Conservation (phyloP, 805 yeast species). For the Zygotorulaspora chibaensis region DNA sequence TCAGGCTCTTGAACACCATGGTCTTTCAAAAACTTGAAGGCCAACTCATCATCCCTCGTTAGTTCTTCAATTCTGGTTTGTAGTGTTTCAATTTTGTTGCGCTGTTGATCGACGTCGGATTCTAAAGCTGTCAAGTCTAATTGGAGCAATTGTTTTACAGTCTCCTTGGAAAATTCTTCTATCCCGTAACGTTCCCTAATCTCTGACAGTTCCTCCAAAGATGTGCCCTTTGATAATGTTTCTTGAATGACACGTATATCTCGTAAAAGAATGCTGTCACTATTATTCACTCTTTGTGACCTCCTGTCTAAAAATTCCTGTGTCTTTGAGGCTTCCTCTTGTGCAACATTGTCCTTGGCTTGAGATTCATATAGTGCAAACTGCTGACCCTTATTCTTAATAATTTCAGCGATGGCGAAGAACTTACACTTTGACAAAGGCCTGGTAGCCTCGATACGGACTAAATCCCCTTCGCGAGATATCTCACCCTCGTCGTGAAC, state of each 20-base stretch:
- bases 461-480: conserved; percentile 93
- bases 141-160: conserved; percentile 35
- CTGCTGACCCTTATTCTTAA: conserved; percentile 85
- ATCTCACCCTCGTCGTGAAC: conserved; percentile 93
- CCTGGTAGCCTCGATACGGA: conserved; percentile 84
- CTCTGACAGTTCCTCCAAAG: conserved; percentile 36
- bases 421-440: conserved; percentile 77
- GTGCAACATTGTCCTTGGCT: conserved; percentile 61
- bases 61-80: conserved; percentile 38
- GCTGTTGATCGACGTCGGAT: conserved; percentile 25
- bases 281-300: conserved; percentile 29
- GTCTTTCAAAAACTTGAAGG: conserved; percentile 33
- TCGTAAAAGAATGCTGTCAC: conserved; percentile 27
- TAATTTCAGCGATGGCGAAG: conserved; percentile 89
- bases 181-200: conserved; percentile 46
- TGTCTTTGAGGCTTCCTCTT: conserved; percentile 61
- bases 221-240: conserved; percentile 33
- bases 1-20: conserved; percentile 39
- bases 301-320: conserved; percentile 52
- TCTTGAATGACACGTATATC: conserved; percentile 30
- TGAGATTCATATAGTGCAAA: conserved; percentile 73
- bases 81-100: conserved; percentile 35
- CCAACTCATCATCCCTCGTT: conserved; percentile 35
- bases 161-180: conserved; percentile 44
- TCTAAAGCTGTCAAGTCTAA: conserved; percentile 37